These are phyloP conservation scores for Odontarrhena argentea DNA, from an alignment of 345 rosid genomes.

Conservation along the genomic window DNA sequence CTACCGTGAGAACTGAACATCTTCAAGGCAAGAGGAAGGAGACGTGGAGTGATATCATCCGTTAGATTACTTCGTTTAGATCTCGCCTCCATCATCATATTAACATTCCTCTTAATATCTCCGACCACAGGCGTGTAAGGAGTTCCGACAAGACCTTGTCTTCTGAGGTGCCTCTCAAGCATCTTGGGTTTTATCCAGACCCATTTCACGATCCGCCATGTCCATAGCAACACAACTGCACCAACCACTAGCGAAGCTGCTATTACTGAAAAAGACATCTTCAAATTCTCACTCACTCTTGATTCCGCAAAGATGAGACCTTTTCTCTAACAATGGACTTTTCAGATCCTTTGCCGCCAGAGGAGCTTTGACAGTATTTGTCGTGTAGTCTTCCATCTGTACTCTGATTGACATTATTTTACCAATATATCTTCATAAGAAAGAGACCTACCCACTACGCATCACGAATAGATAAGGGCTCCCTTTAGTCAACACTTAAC, in stretches of 20 bases:
- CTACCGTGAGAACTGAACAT: constrained; percentile 44
- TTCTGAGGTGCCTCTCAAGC: constrained; percentile 49
- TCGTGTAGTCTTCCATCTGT: constrained; percentile 19
- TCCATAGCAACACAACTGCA: constrained; percentile 27
- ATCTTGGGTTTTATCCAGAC: constrained; percentile 54
- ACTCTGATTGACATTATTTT: constrained; percentile 20
- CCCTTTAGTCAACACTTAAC: not conserved
- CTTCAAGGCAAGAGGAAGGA: constrained; percentile 44
- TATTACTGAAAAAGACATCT: constrained; percentile 32
- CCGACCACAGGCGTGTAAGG: constrained; percentile 45
- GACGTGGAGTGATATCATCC: constrained; percentile 42
- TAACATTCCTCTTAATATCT: constrained; percentile 42
- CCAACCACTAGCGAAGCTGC: constrained; percentile 19
- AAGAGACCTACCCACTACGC: constrained; percentile 25
- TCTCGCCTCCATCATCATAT: constrained; percentile 37
- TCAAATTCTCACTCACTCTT: constrained; percentile 6
- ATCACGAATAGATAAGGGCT: not conserved
- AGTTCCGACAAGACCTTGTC: constrained; percentile 52
- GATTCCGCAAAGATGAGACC: constrained; percentile 2
- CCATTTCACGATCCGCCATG: constrained; percentile 47
- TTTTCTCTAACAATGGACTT: constrained; percentile 10
- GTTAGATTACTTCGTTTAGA: constrained; percentile 43
- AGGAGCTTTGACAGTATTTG: constrained; percentile 15
- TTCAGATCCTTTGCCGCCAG: constrained; percentile 19
- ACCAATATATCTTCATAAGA: constrained; percentile 5